These are phyloP conservation scores for Penicillium alfredii DNA, from an alignment of 495 filamentous ascomycete species.

Conservation along the genomic window DNA sequence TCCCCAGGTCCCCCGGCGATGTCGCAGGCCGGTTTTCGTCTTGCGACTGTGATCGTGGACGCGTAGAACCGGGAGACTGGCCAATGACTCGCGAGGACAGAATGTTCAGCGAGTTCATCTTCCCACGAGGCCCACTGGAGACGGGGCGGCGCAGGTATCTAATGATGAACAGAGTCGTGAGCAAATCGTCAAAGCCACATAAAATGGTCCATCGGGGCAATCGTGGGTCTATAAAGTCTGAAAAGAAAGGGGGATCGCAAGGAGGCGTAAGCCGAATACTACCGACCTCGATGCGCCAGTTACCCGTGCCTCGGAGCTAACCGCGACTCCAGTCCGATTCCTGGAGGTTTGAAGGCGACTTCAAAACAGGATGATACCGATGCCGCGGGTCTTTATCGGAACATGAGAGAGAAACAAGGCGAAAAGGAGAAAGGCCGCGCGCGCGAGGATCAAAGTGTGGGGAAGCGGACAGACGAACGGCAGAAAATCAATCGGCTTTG, in stretches of 20 bases:
- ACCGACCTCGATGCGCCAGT: constrained; percentile 45
- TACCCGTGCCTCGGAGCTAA: constrained; percentile 36
- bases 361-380: too few species aligned
- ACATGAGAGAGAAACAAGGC: not conserved
- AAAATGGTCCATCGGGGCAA: constrained; percentile 11
- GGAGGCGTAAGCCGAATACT: constrained; percentile 18
- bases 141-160: constrained; percentile 39
- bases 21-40: constrained; percentile 46
- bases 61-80: constrained; percentile 45
- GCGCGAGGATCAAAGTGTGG: constrained; percentile 23
- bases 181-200: constrained; percentile 25
- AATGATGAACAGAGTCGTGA: constrained; percentile 15
- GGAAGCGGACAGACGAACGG: constrained; percentile 30
- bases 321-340: constrained; percentile 19
- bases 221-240: not conserved
- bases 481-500: constrained; percentile 27
- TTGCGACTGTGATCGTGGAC: constrained; percentile 62
- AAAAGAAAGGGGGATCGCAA: constrained; percentile 14
- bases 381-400: constrained; percentile 6
- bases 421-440: constrained; percentile 7
- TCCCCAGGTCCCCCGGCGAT: constrained; percentile 38
- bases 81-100: constrained; percentile 81
- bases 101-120: constrained; percentile 98
- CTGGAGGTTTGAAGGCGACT: too few species aligned
- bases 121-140: constrained; percentile 53